Conservation (phyloP, 2,329 filamentous ascomycete genomes). For the Paecilomyces sp. region DNA sequence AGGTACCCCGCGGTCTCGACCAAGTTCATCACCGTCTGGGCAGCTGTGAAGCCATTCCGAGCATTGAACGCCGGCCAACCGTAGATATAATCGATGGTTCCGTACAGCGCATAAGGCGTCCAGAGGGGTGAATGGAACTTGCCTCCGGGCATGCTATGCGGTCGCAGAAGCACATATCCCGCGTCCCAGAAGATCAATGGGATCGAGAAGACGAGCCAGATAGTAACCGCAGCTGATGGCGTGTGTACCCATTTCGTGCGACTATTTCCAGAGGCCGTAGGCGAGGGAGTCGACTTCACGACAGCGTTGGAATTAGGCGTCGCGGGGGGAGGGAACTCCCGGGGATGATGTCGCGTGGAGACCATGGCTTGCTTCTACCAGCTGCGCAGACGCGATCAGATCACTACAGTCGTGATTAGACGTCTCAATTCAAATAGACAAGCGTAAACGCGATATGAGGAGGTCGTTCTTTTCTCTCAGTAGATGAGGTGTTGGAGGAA, state of each 20-base stretch:
- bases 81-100: conserved; percentile 72
- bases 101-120: conserved; percentile 74
- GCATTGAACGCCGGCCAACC: conserved; percentile 65
- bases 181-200: conserved; percentile 79
- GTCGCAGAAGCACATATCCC: conserved; percentile 70
- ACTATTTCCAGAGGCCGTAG: conserved; percentile 10
- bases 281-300: conserved; percentile 19
- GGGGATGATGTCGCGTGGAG: conserved; percentile 49
- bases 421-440: not conserved
- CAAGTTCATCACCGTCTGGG: conserved; percentile 63
- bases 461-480: not conserved
- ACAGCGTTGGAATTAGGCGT: conserved; percentile 13
- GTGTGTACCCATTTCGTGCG: conserved; percentile 50
- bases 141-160: conserved; percentile 75
- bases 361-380: conserved; percentile 40
- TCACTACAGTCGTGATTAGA: not conserved
- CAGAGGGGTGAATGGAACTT: conserved; percentile 64
- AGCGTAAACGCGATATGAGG: not conserved
- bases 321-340: conserved; percentile 37
- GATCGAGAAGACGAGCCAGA: conserved; percentile 68
- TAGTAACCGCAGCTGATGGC: conserved; percentile 51
- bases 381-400: not conserved
- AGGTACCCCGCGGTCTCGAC: conserved; percentile 61
- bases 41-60: conserved; percentile 67
- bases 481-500: not conserved